Percentiles rank a stretch among this genome's conserved stretches.
Conservation (phyloP, 148 eudicot genomes). For the Rhododendron mucronatum region DNA sequence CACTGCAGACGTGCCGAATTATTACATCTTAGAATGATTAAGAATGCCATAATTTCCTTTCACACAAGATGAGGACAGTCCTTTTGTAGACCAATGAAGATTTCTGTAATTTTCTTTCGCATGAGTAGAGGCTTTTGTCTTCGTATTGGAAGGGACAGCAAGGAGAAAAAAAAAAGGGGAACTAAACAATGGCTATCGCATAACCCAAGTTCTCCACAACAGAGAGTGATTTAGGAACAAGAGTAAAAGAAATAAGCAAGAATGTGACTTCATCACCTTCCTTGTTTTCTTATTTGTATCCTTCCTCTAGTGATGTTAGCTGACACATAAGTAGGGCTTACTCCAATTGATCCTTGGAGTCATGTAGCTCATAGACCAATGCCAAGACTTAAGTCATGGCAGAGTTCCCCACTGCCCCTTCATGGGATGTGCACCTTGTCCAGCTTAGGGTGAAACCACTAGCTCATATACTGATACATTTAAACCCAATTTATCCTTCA, state of each 20-base stretch:
- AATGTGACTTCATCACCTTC: not conserved
- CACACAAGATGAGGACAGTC: not conserved
- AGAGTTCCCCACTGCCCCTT: not conserved
- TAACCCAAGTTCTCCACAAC: not conserved
- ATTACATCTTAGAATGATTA: not conserved
- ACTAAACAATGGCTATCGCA: not conserved
- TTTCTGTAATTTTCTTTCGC: not conserved
- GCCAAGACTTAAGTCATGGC: not conserved
- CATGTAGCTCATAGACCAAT: not conserved
- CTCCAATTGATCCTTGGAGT: not conserved
- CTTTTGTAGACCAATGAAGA: not conserved
- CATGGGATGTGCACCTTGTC: not conserved
- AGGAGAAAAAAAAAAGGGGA: not conserved
- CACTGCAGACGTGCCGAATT: not conserved
- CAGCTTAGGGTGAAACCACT: not conserved
- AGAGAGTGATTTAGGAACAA: not conserved
- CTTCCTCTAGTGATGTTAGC: not conserved
- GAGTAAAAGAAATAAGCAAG: not conserved
- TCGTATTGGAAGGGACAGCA: not conserved
- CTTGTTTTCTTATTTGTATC: not conserved
- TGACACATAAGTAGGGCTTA: not conserved
- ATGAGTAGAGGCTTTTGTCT: not conserved
- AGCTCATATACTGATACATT: not conserved
- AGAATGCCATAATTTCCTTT: not conserved
- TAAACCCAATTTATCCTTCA: not conserved